Base-by-base conservation (phyloP, 1,284 basidiomycete genomes). In the Ganoderma meredithae region DNA sequence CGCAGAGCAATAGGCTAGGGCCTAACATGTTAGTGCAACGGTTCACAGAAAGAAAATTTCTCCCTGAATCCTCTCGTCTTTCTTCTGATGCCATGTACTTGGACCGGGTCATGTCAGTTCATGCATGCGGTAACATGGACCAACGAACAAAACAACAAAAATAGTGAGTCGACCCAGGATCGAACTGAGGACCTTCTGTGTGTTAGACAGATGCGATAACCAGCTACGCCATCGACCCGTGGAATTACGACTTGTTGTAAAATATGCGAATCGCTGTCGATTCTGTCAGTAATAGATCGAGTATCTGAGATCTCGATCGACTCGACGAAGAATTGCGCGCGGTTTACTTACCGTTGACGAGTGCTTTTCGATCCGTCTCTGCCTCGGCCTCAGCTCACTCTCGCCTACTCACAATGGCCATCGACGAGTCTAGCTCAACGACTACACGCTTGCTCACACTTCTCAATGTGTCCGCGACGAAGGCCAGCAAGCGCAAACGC, bases 391-490 rank as follows among this genome's bases (percentile, higher is more conserved):
- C n/a, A 31, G 27, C 55, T 58, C 33, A 22, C 7, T 19, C 13
- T 58, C 31, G 19, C 33, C 13, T 22, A 3, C 39, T 22, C 13
- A 25, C 8, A 3, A 79, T 79, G 78, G 74, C 76, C 60, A 69
- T 77, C 4, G 75, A 79, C 66, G 70, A 75, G 44, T 69, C 73
- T 17, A 89, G 88, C 74, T 81, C 85, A 10, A 88, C 91, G n/a
- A 91, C 90, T 2, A 93, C 92, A 56, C 91, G 91, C 70, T 89
- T 99, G 1, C 82, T 99, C 49, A 99, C 98, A 0, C 88, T 99
- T 1, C 86, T 99, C 39, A 99, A 99, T 79, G 95, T 98, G 1
- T 95, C 94, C 60, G 94, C 96, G 0, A 88, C 88, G 9, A 91
- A 88, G 76, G 80, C 85, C 9, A 83, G 83, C 53, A 93, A 92